Conservation (phyloP, 202 grass and related monocot species). For the Eragrostis tef region DNA sequence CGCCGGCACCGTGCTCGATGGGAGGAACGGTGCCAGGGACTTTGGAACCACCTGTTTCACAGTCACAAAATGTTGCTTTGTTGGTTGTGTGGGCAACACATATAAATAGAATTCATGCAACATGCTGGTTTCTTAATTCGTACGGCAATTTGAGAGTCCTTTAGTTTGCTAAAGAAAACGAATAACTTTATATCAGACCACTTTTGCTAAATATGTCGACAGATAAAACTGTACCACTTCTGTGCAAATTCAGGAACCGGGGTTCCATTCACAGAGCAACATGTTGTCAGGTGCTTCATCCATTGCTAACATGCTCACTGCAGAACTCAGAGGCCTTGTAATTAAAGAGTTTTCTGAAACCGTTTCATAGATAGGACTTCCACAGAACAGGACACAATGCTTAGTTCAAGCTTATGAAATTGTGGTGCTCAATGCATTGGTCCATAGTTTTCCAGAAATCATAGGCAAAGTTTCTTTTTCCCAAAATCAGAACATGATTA, state of each 20-base stretch:
- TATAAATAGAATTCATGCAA: not conserved
- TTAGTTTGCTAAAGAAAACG: not conserved
- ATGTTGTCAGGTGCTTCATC: too few species aligned
- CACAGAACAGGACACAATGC: not conserved
- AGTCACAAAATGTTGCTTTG: not conserved
- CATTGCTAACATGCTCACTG: too few species aligned
- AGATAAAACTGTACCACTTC: too few species aligned
- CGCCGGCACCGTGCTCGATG: not conserved
- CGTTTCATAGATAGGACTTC: too few species aligned
- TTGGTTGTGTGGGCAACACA: too few species aligned
- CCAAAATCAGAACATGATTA: not conserved
- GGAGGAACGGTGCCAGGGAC: constrained; percentile 44
- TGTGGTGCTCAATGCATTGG: not conserved
- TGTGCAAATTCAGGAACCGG: too few species aligned
- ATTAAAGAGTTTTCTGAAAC: not conserved
- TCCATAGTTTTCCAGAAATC: not conserved
- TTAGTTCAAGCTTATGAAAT: not conserved
- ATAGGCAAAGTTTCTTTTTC: not conserved
- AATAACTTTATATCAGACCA: too few species aligned
- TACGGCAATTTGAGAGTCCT: not conserved
- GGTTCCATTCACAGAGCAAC: too few species aligned
- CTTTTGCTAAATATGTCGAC: too few species aligned
- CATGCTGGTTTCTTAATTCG: not conserved
- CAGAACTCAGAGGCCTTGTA: too few species aligned
- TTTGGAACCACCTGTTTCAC: constrained; percentile 48